These are phyloP conservation scores for Zygosaccharomyces sapae DNA, from an alignment of 1,139 yeast genomes.

Conservation along the genomic window DNA sequence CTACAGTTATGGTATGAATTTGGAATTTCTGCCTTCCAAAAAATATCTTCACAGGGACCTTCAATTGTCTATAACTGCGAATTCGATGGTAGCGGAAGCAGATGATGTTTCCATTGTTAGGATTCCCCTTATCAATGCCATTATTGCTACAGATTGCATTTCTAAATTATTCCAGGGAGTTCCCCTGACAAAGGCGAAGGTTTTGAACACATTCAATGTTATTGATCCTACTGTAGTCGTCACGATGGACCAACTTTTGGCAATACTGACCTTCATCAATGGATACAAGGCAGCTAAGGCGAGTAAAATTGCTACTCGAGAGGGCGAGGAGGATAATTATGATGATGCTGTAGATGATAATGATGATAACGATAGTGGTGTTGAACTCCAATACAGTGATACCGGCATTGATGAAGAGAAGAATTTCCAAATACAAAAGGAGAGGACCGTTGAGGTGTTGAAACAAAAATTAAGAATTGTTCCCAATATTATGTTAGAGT, in stretches of 20 bases:
- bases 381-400: background rate
- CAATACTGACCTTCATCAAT: slow-evolving; percentile 10
- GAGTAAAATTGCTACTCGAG: background rate
- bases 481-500: slow-evolving; percentile 25
- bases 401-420: background rate
- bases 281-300: slow-evolving; percentile 3
- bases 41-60: slow-evolving; percentile 20
- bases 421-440: background rate
- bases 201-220: slow-evolving; percentile 26
- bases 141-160: slow-evolving; percentile 28
- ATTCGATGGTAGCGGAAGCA: slow-evolving; percentile 21
- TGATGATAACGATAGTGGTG: background rate
- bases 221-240: slow-evolving; percentile 32
- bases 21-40: slow-evolving; percentile 24
- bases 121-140: slow-evolving; percentile 30
- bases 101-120: slow-evolving; percentile 23
- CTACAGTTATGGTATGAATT: slow-evolving; percentile 22
- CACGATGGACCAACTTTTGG: slow-evolving; percentile 23
- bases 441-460: background rate
- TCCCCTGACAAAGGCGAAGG: slow-evolving; percentile 19
- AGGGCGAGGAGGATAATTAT: background rate
- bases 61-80: slow-evolving; percentile 31
- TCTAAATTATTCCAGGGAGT: slow-evolving; percentile 19
- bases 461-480: slow-evolving; percentile 10
- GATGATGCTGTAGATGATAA: background rate